These are phyloP conservation scores for Globisporangium paroecandrum DNA, from an alignment of 352 stramenopile species.

Conservation along the genomic window DNA sequence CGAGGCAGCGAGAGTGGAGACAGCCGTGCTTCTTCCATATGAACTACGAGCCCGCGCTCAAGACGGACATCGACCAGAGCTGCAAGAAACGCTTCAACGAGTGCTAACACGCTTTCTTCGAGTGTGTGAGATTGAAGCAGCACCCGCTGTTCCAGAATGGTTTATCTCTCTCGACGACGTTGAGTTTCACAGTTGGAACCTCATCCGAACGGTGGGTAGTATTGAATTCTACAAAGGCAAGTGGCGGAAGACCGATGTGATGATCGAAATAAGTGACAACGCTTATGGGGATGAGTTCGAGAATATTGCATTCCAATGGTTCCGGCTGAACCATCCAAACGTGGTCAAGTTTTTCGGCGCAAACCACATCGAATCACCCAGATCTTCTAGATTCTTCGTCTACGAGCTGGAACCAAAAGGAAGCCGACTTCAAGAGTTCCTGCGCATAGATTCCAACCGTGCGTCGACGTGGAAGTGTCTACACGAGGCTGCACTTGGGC, in stretches of 20 bases:
- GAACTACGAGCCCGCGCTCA: neutral
- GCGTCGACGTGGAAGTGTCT: conserved; percentile 13
- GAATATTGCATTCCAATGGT: conserved; percentile 1
- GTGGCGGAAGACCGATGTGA: conserved; percentile 8
- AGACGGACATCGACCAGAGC: neutral
- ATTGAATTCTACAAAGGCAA: neutral
- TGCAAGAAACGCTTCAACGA: neutral
- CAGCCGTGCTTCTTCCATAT: neutral
- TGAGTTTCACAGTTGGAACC: conserved; percentile 5
- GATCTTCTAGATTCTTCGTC: neutral
- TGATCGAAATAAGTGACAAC: neutral
- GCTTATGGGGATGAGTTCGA: neutral
- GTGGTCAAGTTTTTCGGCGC: conserved; percentile 8
- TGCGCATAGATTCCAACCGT: neutral
- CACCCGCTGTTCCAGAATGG: conserved; percentile 2
- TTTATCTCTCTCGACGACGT: conserved; percentile 5
- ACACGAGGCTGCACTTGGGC: conserved; percentile 17
- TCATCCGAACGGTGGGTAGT: neutral
- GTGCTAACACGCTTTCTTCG: neutral
- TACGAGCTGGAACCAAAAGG: neutral
- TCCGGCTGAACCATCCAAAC: conserved; percentile 11
- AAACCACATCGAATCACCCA: neutral
- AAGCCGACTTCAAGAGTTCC: neutral
- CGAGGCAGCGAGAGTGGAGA: neutral
- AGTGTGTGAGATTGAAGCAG: neutral